A percentile compares a stretch with the other conserved stretches of the same genome.
Conservation (phyloP, 2,329 filamentous ascomycete species). For the Capronia epimyces region DNA sequence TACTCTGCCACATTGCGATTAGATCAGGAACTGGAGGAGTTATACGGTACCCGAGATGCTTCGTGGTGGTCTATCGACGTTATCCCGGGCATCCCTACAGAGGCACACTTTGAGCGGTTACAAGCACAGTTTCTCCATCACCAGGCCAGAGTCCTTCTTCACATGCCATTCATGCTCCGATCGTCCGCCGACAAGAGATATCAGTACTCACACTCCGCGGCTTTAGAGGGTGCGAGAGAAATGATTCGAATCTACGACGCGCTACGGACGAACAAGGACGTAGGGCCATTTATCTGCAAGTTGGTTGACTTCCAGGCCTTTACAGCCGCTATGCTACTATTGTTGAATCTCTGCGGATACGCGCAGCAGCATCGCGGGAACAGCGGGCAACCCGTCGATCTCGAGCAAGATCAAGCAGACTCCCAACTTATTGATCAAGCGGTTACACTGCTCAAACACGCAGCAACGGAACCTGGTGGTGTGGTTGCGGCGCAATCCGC, state of each 20-base stretch:
- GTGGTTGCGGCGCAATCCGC: slow-evolving; percentile 42
- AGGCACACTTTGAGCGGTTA: slow-evolving; percentile 33
- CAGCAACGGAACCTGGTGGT: slow-evolving; percentile 36
- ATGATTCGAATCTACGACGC: slow-evolving; percentile 38
- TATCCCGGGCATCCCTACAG: slow-evolving; percentile 24
- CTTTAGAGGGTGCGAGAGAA: slow-evolving; percentile 41
- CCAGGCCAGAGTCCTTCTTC: slow-evolving; percentile 38
- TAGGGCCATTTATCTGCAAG: slow-evolving; percentile 41
- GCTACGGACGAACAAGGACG: slow-evolving; percentile 31
- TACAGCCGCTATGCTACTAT: slow-evolving; percentile 42
- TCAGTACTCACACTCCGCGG: slow-evolving; percentile 37
- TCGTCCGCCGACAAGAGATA: slow-evolving; percentile 36
- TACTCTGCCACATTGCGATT: slow-evolving; percentile 39
- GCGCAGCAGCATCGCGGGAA: slow-evolving; percentile 28
- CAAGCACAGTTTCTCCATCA: slow-evolving; percentile 40
- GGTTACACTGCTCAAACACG: slow-evolving; percentile 33
- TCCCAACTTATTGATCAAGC: slow-evolving; percentile 36
- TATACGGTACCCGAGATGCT: slow-evolving; percentile 31
- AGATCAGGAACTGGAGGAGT: slow-evolving; percentile 39
- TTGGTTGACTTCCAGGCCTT: slow-evolving; percentile 47
- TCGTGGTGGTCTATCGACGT: slow-evolving; percentile 32
- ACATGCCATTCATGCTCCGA: slow-evolving; percentile 46
- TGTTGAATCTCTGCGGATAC: slow-evolving; percentile 41
- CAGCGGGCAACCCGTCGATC: slow-evolving; percentile 20
- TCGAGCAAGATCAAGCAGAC: slow-evolving; percentile 35